Evolutionary conservation across 2,329 filamentous ascomycete species (phyloP), one percentile per base, ranked within the genome.

Genomic region (Colletotrichum sp.): DNA sequence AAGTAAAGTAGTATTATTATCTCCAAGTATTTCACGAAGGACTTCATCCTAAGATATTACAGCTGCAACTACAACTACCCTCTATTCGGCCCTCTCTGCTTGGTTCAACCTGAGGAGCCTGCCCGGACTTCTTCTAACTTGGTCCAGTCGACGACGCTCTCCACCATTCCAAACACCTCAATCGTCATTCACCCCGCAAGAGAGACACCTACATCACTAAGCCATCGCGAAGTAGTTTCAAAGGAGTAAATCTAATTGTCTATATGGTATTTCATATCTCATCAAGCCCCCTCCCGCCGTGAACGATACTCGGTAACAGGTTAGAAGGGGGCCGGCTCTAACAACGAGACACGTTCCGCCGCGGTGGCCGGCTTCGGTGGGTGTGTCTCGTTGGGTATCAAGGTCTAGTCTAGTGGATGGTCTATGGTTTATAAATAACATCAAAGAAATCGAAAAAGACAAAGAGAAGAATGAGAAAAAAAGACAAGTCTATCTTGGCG

Each of bases 341-440:
- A 8, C 57, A 30, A 60, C 57, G 57, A 30, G 26, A 30, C 6
- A 60, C 57, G 0, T 3, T n/a, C 57, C 26, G 57, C 26, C 21
- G 26, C 15, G 16, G 26, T 30, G 57, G 18, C 26, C 26, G 28
- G 57, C 57, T 44, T n/a, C 5, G 18, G 39, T 30, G 18, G 2
- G 26, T 26, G 16, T 26, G 26, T 28, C 26, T 55, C 62, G 36
- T 72, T 39, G 69, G 72, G 72, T 75, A 75, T 75, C 72, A 44
- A 52, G n/a, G 59, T 62, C 30, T 62, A 62, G 21, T 59, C 21
- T 59, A 59, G 55, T 59, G 21, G 21, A 3, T 68, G 62, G 69
- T 75, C 72, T 72, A 75, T 72, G 13, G 8, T 65, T n/a, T 39
- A 36, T 26, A 21, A 36, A 36, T 24, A 16, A 63, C 26, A 30